Evolutionary conservation across 768 basidiomycete genomes (phyloP).

Genomic region (Paxillus ammoniavirescens): DNA sequence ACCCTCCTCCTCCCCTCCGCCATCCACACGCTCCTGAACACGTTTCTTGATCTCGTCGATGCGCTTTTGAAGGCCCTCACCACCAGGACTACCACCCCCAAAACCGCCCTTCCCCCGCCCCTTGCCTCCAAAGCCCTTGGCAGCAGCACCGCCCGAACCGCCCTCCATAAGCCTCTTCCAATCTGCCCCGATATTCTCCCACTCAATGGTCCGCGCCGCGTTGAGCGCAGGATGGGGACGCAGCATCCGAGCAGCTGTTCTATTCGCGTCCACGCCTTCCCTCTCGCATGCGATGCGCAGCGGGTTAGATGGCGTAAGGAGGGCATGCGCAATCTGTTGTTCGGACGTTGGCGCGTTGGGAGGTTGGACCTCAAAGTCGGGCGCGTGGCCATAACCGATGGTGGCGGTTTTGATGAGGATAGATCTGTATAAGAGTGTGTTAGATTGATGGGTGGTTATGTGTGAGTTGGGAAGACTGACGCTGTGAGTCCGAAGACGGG

Average conservation of each 20-base stretch:
- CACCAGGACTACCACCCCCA: background rate
- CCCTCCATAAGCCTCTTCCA: constrained; percentile 18
- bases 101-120: background rate
- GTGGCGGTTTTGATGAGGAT: constrained; percentile 52
- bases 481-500: constrained; percentile 89
- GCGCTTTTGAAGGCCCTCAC: background rate
- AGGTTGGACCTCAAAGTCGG: constrained; percentile 46
- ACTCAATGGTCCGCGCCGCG: constrained; percentile 13
- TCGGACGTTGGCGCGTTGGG: constrained; percentile 39
- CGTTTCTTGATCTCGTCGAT: constrained; percentile 5
- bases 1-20: constrained; percentile 1
- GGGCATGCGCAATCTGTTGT: constrained; percentile 43
- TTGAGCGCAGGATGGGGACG: constrained; percentile 5
- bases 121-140: background rate
- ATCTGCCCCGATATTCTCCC: constrained; percentile 18
- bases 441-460: background rate
- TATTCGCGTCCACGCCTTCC: constrained; percentile 25
- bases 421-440: constrained; percentile 30
- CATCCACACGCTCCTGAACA: background rate
- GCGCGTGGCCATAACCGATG: constrained; percentile 45
- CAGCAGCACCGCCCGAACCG: background rate
- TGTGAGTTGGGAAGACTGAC: constrained; percentile 43
- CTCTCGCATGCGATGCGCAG: constrained; percentile 24
- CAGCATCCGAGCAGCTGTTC: constrained; percentile 15
- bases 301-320: constrained; percentile 29